These are phyloP conservation scores for Ascochyta lentis DNA, from an alignment of 2,329 filamentous ascomycete genomes.

Conservation along the genomic window DNA sequence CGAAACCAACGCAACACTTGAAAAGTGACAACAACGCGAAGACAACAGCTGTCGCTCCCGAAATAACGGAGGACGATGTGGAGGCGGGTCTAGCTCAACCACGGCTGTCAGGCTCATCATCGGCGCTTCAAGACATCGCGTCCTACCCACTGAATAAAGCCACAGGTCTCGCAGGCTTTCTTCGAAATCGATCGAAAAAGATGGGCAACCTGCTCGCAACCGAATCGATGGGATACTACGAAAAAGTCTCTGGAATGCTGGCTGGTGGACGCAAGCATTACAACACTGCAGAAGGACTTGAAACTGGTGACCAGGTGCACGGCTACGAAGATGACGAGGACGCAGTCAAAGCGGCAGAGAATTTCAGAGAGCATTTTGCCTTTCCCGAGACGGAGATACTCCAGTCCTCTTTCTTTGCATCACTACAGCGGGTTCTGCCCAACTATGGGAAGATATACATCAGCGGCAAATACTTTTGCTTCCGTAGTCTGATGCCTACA, in stretches of 20 bases:
- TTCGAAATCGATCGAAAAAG: conserved; percentile 77
- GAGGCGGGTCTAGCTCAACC: conserved; percentile 32
- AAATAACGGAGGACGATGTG: conserved; percentile 25
- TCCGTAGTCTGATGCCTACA: conserved; percentile 86
- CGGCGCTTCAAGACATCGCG: conserved; percentile 67
- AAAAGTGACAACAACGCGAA: conserved; percentile 21
- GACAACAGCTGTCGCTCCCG: neutral
- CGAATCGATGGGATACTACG: conserved; percentile 94
- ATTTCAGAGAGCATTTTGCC: conserved; percentile 89
- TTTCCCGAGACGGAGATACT: conserved; percentile 84
- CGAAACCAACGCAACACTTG: conserved; percentile 19
- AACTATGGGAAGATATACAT: conserved; percentile 97
- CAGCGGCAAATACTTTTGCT: conserved; percentile 86
- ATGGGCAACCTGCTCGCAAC: conserved; percentile 84
- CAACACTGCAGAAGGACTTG: conserved; percentile 70
- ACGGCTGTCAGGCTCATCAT: conserved; percentile 53
- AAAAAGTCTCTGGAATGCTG: conserved; percentile 98
- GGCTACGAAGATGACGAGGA: conserved; percentile 64
- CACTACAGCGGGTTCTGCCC: conserved; percentile 85
- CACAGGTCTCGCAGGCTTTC: conserved; percentile 80
- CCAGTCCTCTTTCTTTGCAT: conserved; percentile 89
- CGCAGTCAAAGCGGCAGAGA: conserved; percentile 62
- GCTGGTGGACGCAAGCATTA: conserved; percentile 91
- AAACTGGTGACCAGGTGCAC: conserved; percentile 67
- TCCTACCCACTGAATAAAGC: conserved; percentile 83